Base-by-base conservation (phyloP, 768 basidiomycete species). In the Tricholoma matsutake region DNA sequence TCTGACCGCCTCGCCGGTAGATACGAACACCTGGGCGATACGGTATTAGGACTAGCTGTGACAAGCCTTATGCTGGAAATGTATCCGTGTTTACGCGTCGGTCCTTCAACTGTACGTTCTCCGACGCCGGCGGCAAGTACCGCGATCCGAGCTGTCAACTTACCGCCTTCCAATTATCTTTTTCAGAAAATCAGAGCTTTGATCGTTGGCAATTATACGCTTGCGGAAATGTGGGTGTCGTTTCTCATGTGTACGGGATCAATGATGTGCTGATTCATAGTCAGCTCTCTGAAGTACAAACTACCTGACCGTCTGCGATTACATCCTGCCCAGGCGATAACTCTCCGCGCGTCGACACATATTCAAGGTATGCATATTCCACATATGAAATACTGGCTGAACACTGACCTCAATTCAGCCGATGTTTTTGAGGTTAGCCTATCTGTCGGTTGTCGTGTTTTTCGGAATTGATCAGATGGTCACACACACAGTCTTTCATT, bases 131-230 rank as follows among this genome's bases (percentile, higher is more conserved):
- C 57, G 63, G 57, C 61, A 54, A 61, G 29, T 58, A 52, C 57
- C 43, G 31, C 63, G 54, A 65, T 57, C 53, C 60, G 58, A 54
- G 51, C 28, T 32, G 51, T 53, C 51, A 53, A 53, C 51, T 53
- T 18, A 53, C 29, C 4, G 29, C 51, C 47, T n/a, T 2, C 20
- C 45, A 14, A 49, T 34, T 34, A 51, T 59, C 6, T 61, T 25
- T 37, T n/a, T 41, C 64, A 93, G 91, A 92, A 93, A 90, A 84
- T 92, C 55, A 79, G 90, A 29, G 83, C 88, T 7, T 75, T 90
- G 64, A 79, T 92, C 13, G 91, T 93, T 14, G 87, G 86, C 9
- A 93, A 93, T 66, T 66, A 79, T 20, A 91, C 86, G 1, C 79
- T 93, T 18, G 90, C 91, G 0, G 80, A 82, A 11, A 86, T 93